A percentile compares a stretch with the other conserved stretches of the same genome.
Conservation (phyloP, 2,329 filamentous ascomycete genomes). For the Diaporthe ampelina region DNA sequence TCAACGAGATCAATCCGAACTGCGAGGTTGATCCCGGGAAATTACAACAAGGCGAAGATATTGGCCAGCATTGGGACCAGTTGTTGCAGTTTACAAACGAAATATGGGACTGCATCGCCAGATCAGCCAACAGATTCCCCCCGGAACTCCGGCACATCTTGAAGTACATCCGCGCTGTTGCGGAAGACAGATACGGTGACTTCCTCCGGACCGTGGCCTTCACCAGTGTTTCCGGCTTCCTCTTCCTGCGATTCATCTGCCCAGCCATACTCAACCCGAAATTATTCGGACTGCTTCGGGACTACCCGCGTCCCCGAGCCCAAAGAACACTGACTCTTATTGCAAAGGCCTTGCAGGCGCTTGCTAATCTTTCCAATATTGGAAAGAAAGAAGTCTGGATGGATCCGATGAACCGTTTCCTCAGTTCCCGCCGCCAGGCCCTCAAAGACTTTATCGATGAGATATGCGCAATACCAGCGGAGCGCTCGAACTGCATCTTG, state of each 20-base stretch:
- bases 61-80: slow-evolving; percentile 86
- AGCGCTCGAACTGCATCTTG: slow-evolving; percentile 73
- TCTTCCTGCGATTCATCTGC: slow-evolving; percentile 95
- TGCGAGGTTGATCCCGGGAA: slow-evolving; percentile 96
- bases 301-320: slow-evolving; percentile 85
- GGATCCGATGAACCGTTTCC: slow-evolving; percentile 96
- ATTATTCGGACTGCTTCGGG: slow-evolving; percentile 85
- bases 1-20: slow-evolving; percentile 90
- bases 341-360: slow-evolving; percentile 90
- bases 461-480: slow-evolving; percentile 85
- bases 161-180: slow-evolving; percentile 91
- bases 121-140: slow-evolving; percentile 81
- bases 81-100: slow-evolving; percentile 83
- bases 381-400: slow-evolving; percentile 98
- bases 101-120: slow-evolving; percentile 86
- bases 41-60: slow-evolving; percentile 74
- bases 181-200: slow-evolving; percentile 94
- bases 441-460: slow-evolving; percentile 91
- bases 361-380: slow-evolving; percentile 92
- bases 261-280: slow-evolving; percentile 97
- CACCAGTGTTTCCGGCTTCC: slow-evolving; percentile 93
- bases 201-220: slow-evolving; percentile 91
- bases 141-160: slow-evolving; percentile 87
- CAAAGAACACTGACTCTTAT: slow-evolving; percentile 93
- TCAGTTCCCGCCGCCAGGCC: slow-evolving; percentile 79